These are phyloP conservation scores for Eimeria zaria DNA, from an alignment of 169 alveolate genomes.

Conservation along the genomic window DNA sequence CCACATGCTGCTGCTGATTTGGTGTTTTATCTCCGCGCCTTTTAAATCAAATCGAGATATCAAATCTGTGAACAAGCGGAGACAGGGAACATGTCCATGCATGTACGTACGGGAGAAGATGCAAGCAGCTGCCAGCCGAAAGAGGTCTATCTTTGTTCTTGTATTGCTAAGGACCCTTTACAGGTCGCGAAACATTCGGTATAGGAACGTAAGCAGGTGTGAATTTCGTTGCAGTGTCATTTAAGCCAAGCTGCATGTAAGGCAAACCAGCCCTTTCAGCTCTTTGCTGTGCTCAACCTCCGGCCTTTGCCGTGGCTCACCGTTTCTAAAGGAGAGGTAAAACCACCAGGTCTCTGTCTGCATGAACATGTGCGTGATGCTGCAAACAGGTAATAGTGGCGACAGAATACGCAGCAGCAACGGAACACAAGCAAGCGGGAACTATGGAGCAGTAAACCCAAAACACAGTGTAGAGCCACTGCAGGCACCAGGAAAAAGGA, in stretches of 20 bases:
- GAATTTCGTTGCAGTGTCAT: background rate
- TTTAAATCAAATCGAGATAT: slow-evolving; percentile 87
- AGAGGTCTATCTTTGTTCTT: background rate
- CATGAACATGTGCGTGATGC: slow-evolving; percentile 83
- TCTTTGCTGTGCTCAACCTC: background rate
- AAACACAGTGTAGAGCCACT: background rate
- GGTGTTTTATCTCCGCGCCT: slow-evolving; percentile 88
- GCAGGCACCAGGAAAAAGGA: background rate
- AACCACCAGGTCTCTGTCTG: slow-evolving; percentile 80
- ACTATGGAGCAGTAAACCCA: background rate
- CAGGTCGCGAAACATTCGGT: background rate
- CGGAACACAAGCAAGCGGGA: background rate
- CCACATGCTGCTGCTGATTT: slow-evolving; percentile 91
- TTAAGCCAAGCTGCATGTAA: background rate
- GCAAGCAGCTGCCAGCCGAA: background rate
- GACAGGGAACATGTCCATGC: background rate
- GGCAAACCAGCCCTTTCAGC: background rate
- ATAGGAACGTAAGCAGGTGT: background rate
- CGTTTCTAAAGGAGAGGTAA: slow-evolving; percentile 80
- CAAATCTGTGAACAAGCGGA: slow-evolving; percentile 85
- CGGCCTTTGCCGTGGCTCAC: slow-evolving; percentile 17
- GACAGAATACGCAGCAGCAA: background rate
- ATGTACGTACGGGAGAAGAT: background rate
- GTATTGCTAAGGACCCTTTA: background rate
- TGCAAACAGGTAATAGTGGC: background rate